Evolutionary conservation across 2,329 filamentous ascomycete species (phyloP).

Genomic region (Xylaria sp.): DNA sequence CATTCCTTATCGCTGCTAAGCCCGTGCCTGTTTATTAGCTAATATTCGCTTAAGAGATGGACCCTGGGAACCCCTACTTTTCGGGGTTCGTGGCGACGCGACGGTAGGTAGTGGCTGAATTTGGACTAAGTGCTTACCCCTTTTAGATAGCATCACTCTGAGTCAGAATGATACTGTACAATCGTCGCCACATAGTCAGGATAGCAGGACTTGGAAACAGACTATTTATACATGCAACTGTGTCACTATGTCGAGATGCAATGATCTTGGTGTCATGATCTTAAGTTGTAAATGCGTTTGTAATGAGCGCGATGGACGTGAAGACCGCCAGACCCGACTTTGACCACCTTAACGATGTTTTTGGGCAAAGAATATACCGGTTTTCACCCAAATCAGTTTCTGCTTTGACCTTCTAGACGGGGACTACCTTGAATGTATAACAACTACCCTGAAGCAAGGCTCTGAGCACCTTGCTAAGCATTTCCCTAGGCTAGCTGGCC

Average conservation of each 20-base stretch:
- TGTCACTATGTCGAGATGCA: background rate
- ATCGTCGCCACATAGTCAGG: no score
- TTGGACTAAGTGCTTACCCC: no score
- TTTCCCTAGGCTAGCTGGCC: slow-evolving; percentile 26
- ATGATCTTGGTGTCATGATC: background rate
- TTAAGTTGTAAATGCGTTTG: background rate
- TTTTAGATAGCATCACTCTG: slow-evolving; percentile 2
- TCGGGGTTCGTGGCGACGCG: no score
- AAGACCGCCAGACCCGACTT: background rate
- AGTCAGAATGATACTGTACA: slow-evolving; percentile 2
- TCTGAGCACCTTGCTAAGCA: slow-evolving; percentile 7
- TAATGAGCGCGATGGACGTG: background rate
- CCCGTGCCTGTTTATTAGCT: no score
- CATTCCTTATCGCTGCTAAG: no score
- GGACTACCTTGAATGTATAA: slow-evolving; percentile 41
- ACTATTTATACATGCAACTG: background rate
- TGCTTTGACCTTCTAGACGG: slow-evolving; percentile 47
- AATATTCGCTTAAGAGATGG: no score
- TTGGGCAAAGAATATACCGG: slow-evolving; percentile 41
- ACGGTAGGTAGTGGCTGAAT: no score
- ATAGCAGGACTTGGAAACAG: background rate
- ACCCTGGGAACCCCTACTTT: no score
- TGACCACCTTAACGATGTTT: slow-evolving; percentile 22
- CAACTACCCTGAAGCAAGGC: slow-evolving; percentile 52
- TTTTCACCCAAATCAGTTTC: slow-evolving; percentile 55